Evolutionary conservation across 116 monocot genomes (phyloP).

Genomic region (Trichopus zeylanicus): DNA sequence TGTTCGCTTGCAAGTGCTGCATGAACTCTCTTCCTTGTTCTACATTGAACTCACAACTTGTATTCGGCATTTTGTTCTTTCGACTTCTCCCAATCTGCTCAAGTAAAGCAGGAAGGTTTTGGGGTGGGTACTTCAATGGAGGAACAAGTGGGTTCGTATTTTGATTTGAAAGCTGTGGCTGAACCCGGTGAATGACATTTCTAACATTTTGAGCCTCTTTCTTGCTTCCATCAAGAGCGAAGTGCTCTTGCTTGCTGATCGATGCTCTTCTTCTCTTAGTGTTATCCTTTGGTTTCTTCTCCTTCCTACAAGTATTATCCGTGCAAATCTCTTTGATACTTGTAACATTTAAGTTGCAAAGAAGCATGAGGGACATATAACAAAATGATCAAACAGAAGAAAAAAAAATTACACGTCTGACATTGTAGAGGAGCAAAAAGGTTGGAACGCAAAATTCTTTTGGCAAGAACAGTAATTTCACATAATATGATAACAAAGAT

Average conservation of each 20-base stretch:
- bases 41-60: too few relatives aligned
- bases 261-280: neutral
- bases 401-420: too few relatives aligned
- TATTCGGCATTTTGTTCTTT: neutral
- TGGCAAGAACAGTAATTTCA: too few relatives aligned
- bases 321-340: neutral
- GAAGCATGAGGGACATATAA: too few relatives aligned
- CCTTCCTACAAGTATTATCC: constrained; percentile 1
- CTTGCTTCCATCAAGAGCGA: too few relatives aligned
- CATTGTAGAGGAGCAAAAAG: too few relatives aligned
- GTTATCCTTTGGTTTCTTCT: neutral
- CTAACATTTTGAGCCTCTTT: neutral
- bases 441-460: too few relatives aligned
- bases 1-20: too few relatives aligned
- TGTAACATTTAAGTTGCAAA: neutral
- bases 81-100: neutral
- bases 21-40: too few relatives aligned
- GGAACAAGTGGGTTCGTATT: neutral
- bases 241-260: neutral
- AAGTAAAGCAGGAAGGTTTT: neutral
- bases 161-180: neutral
- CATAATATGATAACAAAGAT: too few relatives aligned
- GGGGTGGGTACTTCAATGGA: constrained; percentile 1
- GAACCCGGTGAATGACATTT: too few relatives aligned
- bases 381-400: too few relatives aligned